Percentiles rank a stretch among this genome's conserved stretches.
Evolutionary conservation across 208 protist species (phyloP).

Genomic region (Acanthamoeba rhysodes): DNA sequence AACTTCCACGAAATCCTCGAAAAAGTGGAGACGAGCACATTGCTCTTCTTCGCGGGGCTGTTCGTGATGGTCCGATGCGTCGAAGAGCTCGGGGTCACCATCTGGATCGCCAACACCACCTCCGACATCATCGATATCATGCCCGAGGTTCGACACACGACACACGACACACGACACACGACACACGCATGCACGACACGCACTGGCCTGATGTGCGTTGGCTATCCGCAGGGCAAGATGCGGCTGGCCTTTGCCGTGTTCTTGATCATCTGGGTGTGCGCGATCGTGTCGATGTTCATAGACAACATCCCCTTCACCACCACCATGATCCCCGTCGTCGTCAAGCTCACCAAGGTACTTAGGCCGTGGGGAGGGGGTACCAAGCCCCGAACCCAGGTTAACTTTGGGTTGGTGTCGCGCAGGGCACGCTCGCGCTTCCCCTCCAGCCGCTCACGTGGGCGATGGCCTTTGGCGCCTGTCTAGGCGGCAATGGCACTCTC

Average conservation of each 20-base stretch:
- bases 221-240: not conserved
- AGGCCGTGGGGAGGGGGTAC: too few relatives aligned
- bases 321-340: conserved; percentile 80
- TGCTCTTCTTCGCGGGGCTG: conserved; percentile 86
- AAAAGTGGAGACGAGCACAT: conserved; percentile 85
- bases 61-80: conserved; percentile 85
- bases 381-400: too few relatives aligned
- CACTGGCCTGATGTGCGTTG: too few relatives aligned
- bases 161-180: too few relatives aligned
- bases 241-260: conserved; percentile 69
- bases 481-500: conserved; percentile 90
- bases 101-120: conserved; percentile 78
- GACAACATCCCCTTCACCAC: conserved; percentile 80
- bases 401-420: conserved; percentile 47
- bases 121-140: conserved; percentile 73
- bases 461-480: conserved; percentile 87
- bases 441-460: conserved; percentile 87
- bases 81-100: conserved; percentile 78
- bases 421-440: conserved; percentile 79
- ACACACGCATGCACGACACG: too few relatives aligned
- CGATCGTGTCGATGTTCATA: conserved; percentile 79
- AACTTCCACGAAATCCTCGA: conserved; percentile 42
- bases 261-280: conserved; percentile 86
- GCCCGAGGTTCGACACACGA: not conserved
- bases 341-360: conserved; percentile 24